Conservation (phyloP, 2,329 filamentous ascomycete genomes). For the Pseudogymnoascus sp. region DNA sequence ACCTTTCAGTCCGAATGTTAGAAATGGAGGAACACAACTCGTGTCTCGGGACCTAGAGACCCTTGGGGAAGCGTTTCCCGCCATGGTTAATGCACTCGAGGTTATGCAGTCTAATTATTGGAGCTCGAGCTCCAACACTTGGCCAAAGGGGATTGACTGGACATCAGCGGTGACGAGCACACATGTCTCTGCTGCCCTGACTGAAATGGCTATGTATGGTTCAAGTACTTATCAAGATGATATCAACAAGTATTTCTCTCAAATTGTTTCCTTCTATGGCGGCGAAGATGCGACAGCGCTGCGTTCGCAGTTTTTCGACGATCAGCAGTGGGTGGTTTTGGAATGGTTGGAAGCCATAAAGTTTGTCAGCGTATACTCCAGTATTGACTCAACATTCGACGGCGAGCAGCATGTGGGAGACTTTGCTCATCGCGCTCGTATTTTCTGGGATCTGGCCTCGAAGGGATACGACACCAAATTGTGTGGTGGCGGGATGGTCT, state of each 20-base stretch:
- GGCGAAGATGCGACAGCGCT: slow-evolving; percentile 73
- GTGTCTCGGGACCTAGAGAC: slow-evolving; percentile 13
- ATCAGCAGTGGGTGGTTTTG: slow-evolving; percentile 91
- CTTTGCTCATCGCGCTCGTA: slow-evolving; percentile 73
- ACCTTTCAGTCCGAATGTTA: neutral
- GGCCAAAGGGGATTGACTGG: slow-evolving; percentile 87
- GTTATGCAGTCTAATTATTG: slow-evolving; percentile 77
- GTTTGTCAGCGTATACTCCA: slow-evolving; percentile 64
- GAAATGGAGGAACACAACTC: neutral
- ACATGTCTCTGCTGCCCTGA: slow-evolving; percentile 64
- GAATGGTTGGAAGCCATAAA: slow-evolving; percentile 80
- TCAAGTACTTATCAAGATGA: slow-evolving; percentile 55
- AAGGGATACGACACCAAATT: slow-evolving; percentile 74
- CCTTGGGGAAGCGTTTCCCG: slow-evolving; percentile 17
- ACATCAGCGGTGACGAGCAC: slow-evolving; percentile 80
- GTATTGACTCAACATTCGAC: slow-evolving; percentile 64
- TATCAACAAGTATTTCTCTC: slow-evolving; percentile 75
- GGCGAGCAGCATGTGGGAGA: slow-evolving; percentile 65
- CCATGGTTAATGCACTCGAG: slow-evolving; percentile 52
- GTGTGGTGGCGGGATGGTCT: slow-evolving; percentile 83
- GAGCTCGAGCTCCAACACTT: slow-evolving; percentile 66
- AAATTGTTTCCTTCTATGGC: slow-evolving; percentile 73
- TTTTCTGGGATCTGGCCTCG: slow-evolving; percentile 78
- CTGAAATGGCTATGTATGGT: slow-evolving; percentile 13
- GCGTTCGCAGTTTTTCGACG: slow-evolving; percentile 75